Percentiles rank a stretch among this genome's conserved stretches.
Conservation (phyloP, 1,284 basidiomycete species). For the Puccinia polysora region DNA sequence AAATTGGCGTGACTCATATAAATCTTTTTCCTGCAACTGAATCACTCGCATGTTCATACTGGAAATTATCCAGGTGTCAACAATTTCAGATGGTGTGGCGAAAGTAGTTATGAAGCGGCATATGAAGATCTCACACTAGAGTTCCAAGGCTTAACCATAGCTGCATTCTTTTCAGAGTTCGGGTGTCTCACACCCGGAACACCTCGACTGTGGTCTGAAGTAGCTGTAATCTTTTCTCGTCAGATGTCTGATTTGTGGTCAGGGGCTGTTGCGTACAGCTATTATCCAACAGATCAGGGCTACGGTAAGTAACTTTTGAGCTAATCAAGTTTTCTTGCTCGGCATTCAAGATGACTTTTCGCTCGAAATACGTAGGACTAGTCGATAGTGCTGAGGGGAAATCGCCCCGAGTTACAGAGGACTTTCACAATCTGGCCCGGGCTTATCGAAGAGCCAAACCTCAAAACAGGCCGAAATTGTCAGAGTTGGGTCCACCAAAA, state of each 20-base stretch:
- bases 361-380: neutral
- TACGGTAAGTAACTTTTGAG: neutral
- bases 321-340: neutral
- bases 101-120: slow-evolving; percentile 3
- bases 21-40: neutral
- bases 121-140: slow-evolving; percentile 20
- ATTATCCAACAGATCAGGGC: slow-evolving; percentile 14
- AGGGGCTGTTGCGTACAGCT: slow-evolving; percentile 10
- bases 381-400: neutral
- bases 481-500: neutral
- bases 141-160: slow-evolving; percentile 4
- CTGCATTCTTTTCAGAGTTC: slow-evolving; percentile 26
- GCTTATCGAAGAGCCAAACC: slow-evolving; percentile 1
- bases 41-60: neutral
- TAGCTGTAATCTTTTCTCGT: neutral
- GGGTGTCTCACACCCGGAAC: slow-evolving; percentile 2
- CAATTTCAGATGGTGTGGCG: slow-evolving; percentile 29
- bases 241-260: slow-evolving; percentile 23
- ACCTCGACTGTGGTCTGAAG: slow-evolving; percentile 4
- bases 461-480: slow-evolving; percentile 3
- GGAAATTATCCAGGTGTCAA: slow-evolving; percentile 5
- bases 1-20: neutral
- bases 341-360: neutral
- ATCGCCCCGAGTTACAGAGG: neutral
- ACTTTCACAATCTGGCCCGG: slow-evolving; percentile 5